Evolutionary conservation across 2,329 filamentous ascomycete genomes (phyloP).

Genomic region (Aureobasidium sp.): DNA sequence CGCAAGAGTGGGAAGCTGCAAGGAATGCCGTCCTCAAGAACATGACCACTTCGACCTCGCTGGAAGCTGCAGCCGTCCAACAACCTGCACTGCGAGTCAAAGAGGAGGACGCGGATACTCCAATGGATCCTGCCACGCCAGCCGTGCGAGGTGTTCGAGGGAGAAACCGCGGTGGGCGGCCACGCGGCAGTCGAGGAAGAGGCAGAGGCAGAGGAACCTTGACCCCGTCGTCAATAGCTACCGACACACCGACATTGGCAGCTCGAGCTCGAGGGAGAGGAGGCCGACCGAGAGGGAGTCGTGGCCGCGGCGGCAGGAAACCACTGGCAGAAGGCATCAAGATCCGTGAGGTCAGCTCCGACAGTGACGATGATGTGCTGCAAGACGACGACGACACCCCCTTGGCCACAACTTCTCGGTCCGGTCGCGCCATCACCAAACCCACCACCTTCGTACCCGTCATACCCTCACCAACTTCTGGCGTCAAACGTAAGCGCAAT

Average conservation of each 20-base stretch:
- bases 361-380: slow-evolving; percentile 31
- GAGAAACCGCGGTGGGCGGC: slow-evolving; percentile 22
- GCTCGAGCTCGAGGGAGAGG: slow-evolving; percentile 33
- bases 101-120: neutral
- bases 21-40: slow-evolving; percentile 39
- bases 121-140: slow-evolving; percentile 1
- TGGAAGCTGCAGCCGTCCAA: neutral
- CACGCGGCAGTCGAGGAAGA: slow-evolving; percentile 13
- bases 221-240: slow-evolving; percentile 21
- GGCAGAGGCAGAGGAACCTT: slow-evolving; percentile 20
- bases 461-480: slow-evolving; percentile 40
- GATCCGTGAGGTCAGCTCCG: slow-evolving; percentile 20
- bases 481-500: slow-evolving; percentile 52
- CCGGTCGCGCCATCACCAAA: slow-evolving; percentile 64
- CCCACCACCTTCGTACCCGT: slow-evolving; percentile 56
- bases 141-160: slow-evolving; percentile 16
- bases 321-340: slow-evolving; percentile 27
- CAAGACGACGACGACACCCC: slow-evolving; percentile 36
- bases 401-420: slow-evolving; percentile 63
- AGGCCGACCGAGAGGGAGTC: slow-evolving; percentile 19
- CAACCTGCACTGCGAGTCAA: neutral
- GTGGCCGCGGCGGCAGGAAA: slow-evolving; percentile 20
- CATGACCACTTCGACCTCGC: slow-evolving; percentile 30
- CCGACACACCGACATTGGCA: slow-evolving; percentile 25
- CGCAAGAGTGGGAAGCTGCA: slow-evolving; percentile 40